These are phyloP conservation scores for Suillus discolor DNA, from an alignment of 768 basidiomycete species.

Conservation along the genomic window DNA sequence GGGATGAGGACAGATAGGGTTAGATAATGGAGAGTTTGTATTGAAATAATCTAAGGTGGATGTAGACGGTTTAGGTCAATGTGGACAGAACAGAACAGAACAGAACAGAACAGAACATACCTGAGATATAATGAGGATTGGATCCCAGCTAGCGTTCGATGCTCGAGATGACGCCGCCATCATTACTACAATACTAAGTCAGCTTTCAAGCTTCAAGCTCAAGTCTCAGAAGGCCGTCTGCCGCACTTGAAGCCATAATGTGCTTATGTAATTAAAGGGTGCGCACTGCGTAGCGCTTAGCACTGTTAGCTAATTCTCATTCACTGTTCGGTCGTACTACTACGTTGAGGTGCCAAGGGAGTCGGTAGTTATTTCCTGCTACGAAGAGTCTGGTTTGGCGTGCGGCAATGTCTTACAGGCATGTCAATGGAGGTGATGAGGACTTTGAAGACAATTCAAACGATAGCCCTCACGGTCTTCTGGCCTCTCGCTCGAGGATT, in stretches of 20 bases:
- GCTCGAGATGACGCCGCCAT: conserved; percentile 42
- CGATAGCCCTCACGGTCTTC: background rate
- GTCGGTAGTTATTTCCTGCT: background rate
- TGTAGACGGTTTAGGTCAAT: conserved; percentile 6
- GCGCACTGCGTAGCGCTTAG: background rate
- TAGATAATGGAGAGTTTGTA: conserved; percentile 94
- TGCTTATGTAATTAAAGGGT: conserved; percentile 3
- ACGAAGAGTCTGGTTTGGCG: background rate
- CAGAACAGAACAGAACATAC: conserved; percentile 38
- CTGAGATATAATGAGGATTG: conserved; percentile 84
- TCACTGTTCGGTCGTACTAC: background rate
- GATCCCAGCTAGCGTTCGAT: conserved; percentile 75
- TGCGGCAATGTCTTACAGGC: conserved; percentile 35
- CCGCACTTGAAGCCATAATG: too few species aligned
- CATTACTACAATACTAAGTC: background rate
- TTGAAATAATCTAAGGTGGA: conserved; percentile 74
- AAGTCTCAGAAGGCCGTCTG: background rate
- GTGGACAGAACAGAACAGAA: background rate
- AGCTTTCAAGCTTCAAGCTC: background rate
- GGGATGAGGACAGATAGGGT: conserved; percentile 83
- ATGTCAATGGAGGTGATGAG: conserved; percentile 30
- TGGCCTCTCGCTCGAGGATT: conserved; percentile 9
- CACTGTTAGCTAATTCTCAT: background rate
- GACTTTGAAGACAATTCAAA: conserved; percentile 15
- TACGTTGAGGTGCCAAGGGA: background rate